Evolutionary conservation across 306 rosid species (phyloP).

Genomic region (Ormosia semicastrata): DNA sequence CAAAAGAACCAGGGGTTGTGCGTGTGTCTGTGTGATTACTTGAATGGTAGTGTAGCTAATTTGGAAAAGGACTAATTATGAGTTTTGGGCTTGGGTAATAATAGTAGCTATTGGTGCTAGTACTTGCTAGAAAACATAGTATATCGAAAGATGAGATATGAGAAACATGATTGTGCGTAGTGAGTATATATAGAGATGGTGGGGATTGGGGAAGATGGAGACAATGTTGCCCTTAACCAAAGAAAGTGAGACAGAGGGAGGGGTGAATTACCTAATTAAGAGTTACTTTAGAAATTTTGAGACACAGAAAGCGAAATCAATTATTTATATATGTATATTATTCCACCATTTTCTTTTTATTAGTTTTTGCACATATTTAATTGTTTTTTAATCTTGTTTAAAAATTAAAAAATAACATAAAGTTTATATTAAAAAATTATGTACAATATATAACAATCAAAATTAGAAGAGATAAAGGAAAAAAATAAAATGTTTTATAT

Average conservation of each 20-base stretch:
- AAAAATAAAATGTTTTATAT: conserved; percentile 24
- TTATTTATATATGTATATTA: no score
- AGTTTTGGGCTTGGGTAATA: background rate
- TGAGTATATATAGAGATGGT: conserved; percentile 44
- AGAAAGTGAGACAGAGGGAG: background rate
- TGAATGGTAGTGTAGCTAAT: background rate
- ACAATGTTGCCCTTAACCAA: conserved; percentile 28
- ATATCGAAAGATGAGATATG: conserved; percentile 12
- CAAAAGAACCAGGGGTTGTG: background rate
- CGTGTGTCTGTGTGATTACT: background rate
- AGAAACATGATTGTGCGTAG: conserved; percentile 19
- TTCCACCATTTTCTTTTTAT: no score
- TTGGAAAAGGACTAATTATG: background rate
- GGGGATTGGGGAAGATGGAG: conserved; percentile 22
- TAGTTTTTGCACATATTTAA: background rate
- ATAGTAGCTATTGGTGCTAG: background rate
- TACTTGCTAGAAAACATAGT: background rate
- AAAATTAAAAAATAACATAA: background rate
- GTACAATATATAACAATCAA: conserved; percentile 19
- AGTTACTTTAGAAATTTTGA: no score
- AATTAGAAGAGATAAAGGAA: conserved; percentile 7
- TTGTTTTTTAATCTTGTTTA: no score
- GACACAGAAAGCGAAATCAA: no score
- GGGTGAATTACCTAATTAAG: no score
- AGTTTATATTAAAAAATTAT: background rate